These are phyloP conservation scores for Raffaelea deltoideospora DNA, from an alignment of 2,329 filamentous ascomycete species.

Conservation along the genomic window DNA sequence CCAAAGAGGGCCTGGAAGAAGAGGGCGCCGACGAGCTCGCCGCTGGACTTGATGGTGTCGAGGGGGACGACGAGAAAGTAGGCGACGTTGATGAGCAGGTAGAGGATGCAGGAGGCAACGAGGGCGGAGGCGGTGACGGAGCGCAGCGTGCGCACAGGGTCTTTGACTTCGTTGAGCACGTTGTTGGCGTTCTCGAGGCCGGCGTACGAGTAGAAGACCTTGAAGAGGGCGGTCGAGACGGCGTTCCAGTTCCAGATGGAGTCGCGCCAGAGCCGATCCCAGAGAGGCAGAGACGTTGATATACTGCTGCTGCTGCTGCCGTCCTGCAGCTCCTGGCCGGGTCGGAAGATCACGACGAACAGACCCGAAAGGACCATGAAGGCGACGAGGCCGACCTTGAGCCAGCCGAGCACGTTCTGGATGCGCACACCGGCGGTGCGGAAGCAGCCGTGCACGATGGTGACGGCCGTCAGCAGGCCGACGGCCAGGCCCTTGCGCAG, in stretches of 20 bases:
- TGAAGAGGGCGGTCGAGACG: slow-evolving; percentile 53
- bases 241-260: slow-evolving; percentile 52
- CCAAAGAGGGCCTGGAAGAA: slow-evolving; percentile 43
- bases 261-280: too few species aligned
- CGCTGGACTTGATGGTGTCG: slow-evolving; percentile 33
- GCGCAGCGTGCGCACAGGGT: slow-evolving; percentile 49
- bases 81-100: slow-evolving; percentile 52
- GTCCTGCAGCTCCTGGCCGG: slow-evolving; percentile 20
- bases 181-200: slow-evolving; percentile 58
- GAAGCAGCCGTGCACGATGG: slow-evolving; percentile 47
- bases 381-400: too few species aligned
- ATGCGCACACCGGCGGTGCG: slow-evolving; percentile 52
- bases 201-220: slow-evolving; percentile 56
- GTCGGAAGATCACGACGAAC: too few species aligned
- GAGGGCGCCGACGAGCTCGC: slow-evolving; percentile 35
- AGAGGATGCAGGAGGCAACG: slow-evolving; percentile 40
- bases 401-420: slow-evolving; percentile 48
- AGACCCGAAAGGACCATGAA: too few species aligned
- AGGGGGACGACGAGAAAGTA: slow-evolving; percentile 46
- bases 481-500: slow-evolving; percentile 50
- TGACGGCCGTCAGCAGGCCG: slow-evolving; percentile 50
- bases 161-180: slow-evolving; percentile 47
- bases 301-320: too few species aligned
- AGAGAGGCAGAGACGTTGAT: slow-evolving; percentile 45
- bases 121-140: slow-evolving; percentile 49